phyloP scores from a whole-genome alignment of 495 filamentous ascomycete genomes.

The Xylaria cubensis region DNA sequence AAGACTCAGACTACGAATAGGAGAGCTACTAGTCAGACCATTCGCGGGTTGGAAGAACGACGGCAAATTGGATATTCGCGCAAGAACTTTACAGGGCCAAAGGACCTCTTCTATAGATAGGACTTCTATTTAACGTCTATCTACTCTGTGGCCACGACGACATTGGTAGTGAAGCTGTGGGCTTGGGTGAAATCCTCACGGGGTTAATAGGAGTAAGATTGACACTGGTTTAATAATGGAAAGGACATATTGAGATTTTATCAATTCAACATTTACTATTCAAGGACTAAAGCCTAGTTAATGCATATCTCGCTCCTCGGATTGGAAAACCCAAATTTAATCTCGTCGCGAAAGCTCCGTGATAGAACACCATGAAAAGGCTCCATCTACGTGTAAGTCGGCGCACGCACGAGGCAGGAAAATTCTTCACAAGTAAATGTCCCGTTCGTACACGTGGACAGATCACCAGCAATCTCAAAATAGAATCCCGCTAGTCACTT shows the following conservation, averaged over 20 bases:
- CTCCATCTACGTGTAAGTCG: background rate
- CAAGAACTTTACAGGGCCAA: background rate
- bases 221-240: too few relatives aligned
- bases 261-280: background rate
- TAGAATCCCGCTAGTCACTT: background rate
- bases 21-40: background rate
- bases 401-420: background rate
- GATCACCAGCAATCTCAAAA: background rate
- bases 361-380: background rate
- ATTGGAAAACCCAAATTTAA: too few relatives aligned
- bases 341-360: background rate
- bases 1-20: background rate
- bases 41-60: background rate
- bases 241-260: background rate
- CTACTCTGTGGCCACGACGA: background rate
- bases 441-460: background rate
- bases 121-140: too few relatives aligned
- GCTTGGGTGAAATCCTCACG: background rate
- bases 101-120: background rate
- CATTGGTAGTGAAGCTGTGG: background rate
- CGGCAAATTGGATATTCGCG: background rate
- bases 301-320: background rate
- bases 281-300: background rate
- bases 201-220: background rate
- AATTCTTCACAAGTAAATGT: background rate